Base-by-base conservation (phyloP, 2,329 filamentous ascomycete genomes). In the Aspergillus niger region DNA sequence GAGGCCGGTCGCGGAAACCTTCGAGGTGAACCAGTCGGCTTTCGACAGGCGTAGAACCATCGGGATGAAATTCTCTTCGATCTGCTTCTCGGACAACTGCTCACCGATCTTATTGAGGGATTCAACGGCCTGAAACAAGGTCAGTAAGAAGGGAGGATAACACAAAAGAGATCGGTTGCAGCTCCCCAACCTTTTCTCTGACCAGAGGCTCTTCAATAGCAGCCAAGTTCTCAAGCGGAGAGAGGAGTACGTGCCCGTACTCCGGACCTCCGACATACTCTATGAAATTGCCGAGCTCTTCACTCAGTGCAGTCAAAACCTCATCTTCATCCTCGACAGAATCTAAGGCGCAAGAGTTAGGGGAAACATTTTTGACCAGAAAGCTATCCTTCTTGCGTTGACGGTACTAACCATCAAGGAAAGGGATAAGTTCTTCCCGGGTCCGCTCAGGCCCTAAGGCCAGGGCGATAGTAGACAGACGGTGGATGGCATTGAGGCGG, bases 11-110 rank as follows among this genome's bases (percentile, higher is more conserved):
- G 94, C 95, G 32, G 95, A 99, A 67, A 99, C 95, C 82, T 98
- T 99, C 67, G 95, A 98, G 60, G 95, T 99, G 80, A 99, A 99
- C 95, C 95, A 99, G 81, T 99, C 95, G 80, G 95, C 95, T 85
- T 98, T 99, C 67, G 95, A 96, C 63, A 99, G 91, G 75, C 95
- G 92, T 74, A 96, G 87, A 62, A 93, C 93, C 74, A 99, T 89
- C 64, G 95, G 95, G 70, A 99, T 94, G 81, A 98, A 98, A 80
- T 93, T 91, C 73, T 97, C 91, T 83, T 99, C 95, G 75, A 98
- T 89, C 82, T 99, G 95, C 78, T 92, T 86, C 70, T 92, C 83
- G 54, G 92, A 96, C 58, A 99, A 86, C 76, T 97, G 88, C 74
- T 89, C 87, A 85, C 95, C 98, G 78, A 99, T 98, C 83, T 97